Evolutionary conservation across 257 asterid species (phyloP), one percentile per base, ranked within the genome.

Genomic region (Prunella vulgaris): DNA sequence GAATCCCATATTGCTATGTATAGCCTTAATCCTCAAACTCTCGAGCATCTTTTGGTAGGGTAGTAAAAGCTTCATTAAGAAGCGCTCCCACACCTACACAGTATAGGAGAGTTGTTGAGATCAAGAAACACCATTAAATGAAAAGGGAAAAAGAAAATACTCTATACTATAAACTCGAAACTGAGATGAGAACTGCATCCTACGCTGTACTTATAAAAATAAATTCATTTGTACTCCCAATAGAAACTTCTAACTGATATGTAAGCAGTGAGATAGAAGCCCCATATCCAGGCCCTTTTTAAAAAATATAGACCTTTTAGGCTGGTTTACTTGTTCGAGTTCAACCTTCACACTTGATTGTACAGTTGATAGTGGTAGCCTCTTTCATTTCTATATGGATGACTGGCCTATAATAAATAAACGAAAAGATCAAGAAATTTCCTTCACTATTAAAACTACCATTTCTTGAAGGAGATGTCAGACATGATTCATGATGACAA

Each of bases 191-290:
- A 30, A 52, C 28, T 44, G 63, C 20, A 73, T 57, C 70, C 48
- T 88, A 90, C 96, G 20, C 69, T 84, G 82, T 90, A 93, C 20
- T 84, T 96, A 78, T 83, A 86, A 77, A 93, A 88, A 7, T n/a
- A n/a, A 44, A 60, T 74, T 81, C 86, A 57, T 85, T 80, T 4
- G 83, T 85, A 79, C 68, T 78, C 68, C 57, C 76, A 67, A 93
- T 30, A 49, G 89, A 82, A 81, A 88, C 98, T 82, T 78, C 83
- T 73, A 88, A 89, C 83, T 84, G 86, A 80, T 93, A 88, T 24
- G 95, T 54, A 13, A 83, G 89, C 87, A 93, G 80, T 42, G 81
- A 62, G 70, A 93, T 81, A 25, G 89, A 82, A 68, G 81, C 80
- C 66, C 97, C 97, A 61, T 76, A 66, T 49, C 89, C 92, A 51